Base-by-base conservation (phyloP, 164 flowering plant genomes). In the Aristolochia contorta region DNA sequence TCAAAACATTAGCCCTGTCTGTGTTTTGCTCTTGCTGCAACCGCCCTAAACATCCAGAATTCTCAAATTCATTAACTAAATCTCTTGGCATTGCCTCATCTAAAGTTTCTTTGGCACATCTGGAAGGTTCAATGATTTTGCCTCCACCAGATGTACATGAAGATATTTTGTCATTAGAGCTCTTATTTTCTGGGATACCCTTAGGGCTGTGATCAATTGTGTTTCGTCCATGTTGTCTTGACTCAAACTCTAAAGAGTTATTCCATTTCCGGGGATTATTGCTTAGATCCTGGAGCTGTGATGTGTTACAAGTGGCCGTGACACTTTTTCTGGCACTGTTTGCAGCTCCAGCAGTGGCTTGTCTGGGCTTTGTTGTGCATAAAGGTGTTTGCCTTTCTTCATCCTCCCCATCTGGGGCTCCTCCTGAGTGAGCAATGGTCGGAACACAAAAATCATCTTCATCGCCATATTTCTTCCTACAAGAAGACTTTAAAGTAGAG, bases 361-460 rank as follows among this genome's bases (percentile, higher is more conserved):
- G 61, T 43, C 60, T 65, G 46, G 74, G 49, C 62, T 57, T 21
- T 24, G 58, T 21, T 21, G 75, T 64, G 48, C 64, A 55, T 5
- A 65, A 47, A 37, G 74, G 69, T 54, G 71, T 37, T 19, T 56
- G 32, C 60, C 64, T 75, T 70, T 68, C 80, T 53, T 24, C 60
- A 32, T 57, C 56, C 45, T 23, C 37, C 49, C 53, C 46, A 30
- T 53, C 67, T 22, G 60, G 68, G 48, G 62, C 58, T 4, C 15
- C 56, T 41, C 62, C 70, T 6, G 81, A 63, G 12, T 75, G 73
- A 52, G 60, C 58, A 75, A 72, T 85, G 10, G 79, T 71, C 53
- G 96, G 92, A 58, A 86, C 97, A 27, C 41, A 69, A 69, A 75
- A 88, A 67, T 91, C 94, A 69, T 86, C 91, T 47, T 83, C 85